Evolutionary conservation across 768 basidiomycete species (phyloP), one percentile per base, ranked within the genome.

Genomic region (Termitomyces heimii): DNA sequence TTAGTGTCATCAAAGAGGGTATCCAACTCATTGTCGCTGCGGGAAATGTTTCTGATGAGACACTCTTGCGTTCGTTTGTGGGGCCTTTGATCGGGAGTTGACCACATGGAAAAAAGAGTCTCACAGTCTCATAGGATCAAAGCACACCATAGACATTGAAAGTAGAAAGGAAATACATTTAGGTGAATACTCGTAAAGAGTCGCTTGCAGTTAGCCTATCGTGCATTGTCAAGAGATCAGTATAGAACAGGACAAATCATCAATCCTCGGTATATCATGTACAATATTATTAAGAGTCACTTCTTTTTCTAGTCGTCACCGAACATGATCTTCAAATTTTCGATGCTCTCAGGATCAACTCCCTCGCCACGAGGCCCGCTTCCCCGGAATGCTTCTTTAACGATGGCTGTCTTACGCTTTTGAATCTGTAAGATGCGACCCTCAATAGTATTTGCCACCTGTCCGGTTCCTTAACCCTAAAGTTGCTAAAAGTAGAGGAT

Each of bases 271-370:
- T 50, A 37, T 7, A 50, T 50, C 34, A 37, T 24, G 34, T 37
- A 50, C 49, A 37, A 35, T 16, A 50, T 51, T 3, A 40, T 40
- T n/a, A 39, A 3, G 24, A 35, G 24, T 16, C 14, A 16, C n/a
- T 26, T 39, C 37, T 39, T n/a, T 10, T 28, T 53, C 62, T 49
- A 70, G 31, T 72, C 67, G 55, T 82, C 78, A 20, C 81, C 88
- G 63, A 89, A 88, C 81, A 89, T 92, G 54, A 88, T 82, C 67
- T 88, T 88, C 40, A 94, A 72, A 65, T 94, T 92, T 65, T 92
- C 85, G 6, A 93, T 71, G 59, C 88, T 88, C 66, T 91, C 88
- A 2, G 84, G 78, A 61, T 88, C 84, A 4, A 76, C 67, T 50
- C 77, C 79, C 1, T 68, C 71, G 22, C 74, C 74, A 47, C 69